Evolutionary conservation across 495 filamentous ascomycete genomes (phyloP).

Genomic region (Annulohypoxylon nitens): DNA sequence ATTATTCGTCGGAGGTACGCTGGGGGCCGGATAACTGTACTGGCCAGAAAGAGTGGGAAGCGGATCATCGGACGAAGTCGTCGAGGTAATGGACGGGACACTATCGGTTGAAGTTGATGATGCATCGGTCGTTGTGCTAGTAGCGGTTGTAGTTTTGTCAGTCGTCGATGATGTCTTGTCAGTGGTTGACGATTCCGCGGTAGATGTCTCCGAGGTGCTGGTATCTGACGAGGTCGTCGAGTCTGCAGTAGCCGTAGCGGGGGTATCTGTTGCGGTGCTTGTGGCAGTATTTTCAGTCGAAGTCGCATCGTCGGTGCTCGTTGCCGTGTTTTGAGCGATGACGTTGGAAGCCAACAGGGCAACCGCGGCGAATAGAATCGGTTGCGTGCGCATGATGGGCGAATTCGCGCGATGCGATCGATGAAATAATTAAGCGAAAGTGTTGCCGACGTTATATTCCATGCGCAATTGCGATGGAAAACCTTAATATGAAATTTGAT

Average conservation of each 20-base stretch:
- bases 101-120: constrained; percentile 41
- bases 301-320: constrained; percentile 31
- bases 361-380: constrained; percentile 33
- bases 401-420: constrained; percentile 21
- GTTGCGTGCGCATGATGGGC: constrained; percentile 45
- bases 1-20: constrained; percentile 82
- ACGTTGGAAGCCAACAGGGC: constrained; percentile 44
- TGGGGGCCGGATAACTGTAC: constrained; percentile 69
- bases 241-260: constrained; percentile 9
- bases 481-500: not conserved
- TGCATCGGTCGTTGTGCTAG: constrained; percentile 35
- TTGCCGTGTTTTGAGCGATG: constrained; percentile 42
- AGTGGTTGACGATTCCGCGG: constrained; percentile 14
- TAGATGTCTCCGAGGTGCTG: constrained; percentile 36
- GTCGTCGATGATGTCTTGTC: constrained; percentile 16
- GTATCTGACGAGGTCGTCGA: constrained; percentile 42
- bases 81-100: constrained; percentile 47
- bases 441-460: constrained; percentile 13
- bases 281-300: constrained; percentile 22
- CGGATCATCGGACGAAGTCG: constrained; percentile 45
- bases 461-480: constrained; percentile 30
- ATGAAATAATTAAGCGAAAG: constrained; percentile 25
- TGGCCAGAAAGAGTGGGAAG: constrained; percentile 64
- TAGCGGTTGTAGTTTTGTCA: constrained; percentile 15
- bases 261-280: constrained; percentile 13